Evolutionary conservation across 1,284 basidiomycete genomes (phyloP).

Genomic region (Cryptococcus jaspeensis): DNA sequence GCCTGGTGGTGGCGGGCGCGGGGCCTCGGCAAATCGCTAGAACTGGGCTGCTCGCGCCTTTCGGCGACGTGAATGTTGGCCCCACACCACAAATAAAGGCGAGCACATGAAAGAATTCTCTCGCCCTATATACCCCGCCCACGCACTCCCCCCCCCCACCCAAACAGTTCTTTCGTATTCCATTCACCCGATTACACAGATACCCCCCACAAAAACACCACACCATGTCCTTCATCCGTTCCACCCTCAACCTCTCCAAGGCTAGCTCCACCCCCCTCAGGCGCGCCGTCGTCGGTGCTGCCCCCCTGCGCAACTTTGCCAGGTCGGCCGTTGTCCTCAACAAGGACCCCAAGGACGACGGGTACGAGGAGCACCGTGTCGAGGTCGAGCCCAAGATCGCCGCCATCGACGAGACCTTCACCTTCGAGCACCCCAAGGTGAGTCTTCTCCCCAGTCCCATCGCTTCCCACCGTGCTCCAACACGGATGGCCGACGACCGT

Average conservation of each 20-base stretch:
- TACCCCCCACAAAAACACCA: background rate
- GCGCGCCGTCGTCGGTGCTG: slow-evolving; percentile 3
- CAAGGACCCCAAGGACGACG: slow-evolving; percentile 17
- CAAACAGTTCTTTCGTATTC: background rate
- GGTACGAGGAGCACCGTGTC: slow-evolving; percentile 42
- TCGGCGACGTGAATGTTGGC: no score
- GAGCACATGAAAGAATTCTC: no score
- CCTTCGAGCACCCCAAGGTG: slow-evolving; percentile 37
- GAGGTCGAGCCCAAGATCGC: slow-evolving; percentile 37
- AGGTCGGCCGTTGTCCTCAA: slow-evolving; percentile 1
- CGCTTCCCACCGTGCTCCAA: background rate
- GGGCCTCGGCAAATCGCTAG: no score
- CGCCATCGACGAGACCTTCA: slow-evolving; percentile 32
- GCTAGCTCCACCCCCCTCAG: background rate
- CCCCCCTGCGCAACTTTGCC: slow-evolving; percentile 2
- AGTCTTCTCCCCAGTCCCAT: slow-evolving; percentile 6
- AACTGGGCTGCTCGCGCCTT: no score
- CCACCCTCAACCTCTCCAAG: slow-evolving; percentile 8
- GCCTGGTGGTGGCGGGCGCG: no score
- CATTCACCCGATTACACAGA: background rate
- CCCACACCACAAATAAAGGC: no score
- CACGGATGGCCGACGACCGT: background rate
- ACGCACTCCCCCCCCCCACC: background rate
- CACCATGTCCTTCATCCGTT: slow-evolving; percentile 15
- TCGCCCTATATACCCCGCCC: no score